Conservation (phyloP, 2,329 filamentous ascomycete genomes). For the Cladosporium sp. region DNA sequence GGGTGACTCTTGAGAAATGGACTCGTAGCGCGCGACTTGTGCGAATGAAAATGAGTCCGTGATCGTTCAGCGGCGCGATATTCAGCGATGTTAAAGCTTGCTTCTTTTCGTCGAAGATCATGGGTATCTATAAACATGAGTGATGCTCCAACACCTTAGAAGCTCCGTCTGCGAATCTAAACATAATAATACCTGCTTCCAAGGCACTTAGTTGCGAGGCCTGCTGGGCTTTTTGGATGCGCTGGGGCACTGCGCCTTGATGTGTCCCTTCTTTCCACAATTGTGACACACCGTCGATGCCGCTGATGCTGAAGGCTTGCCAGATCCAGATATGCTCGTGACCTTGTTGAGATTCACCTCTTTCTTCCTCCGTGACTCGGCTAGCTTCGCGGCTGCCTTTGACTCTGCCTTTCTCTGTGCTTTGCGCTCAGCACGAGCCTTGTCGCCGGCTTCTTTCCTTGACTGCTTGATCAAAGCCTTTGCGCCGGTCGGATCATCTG, state of each 20-base stretch:
- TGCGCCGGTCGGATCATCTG: slow-evolving; percentile 44
- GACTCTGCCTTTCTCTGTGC: slow-evolving; percentile 52
- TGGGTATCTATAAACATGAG: slow-evolving; percentile 11
- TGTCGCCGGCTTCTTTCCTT: slow-evolving; percentile 46
- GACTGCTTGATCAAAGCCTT: slow-evolving; percentile 48
- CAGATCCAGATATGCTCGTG: slow-evolving; percentile 54
- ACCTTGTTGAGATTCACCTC: slow-evolving; percentile 65
- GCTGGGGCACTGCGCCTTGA: slow-evolving; percentile 56
- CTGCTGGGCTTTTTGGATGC: slow-evolving; percentile 11
- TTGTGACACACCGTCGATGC: slow-evolving; percentile 55
- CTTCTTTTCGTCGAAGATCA: not conserved
- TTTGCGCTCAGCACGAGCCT: slow-evolving; percentile 45
- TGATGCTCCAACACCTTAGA: not conserved
- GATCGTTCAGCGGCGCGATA: not conserved
- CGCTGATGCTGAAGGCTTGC: slow-evolving; percentile 19
- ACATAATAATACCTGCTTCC: not conserved
- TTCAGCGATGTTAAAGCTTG: not conserved
- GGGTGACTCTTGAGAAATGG: not conserved
- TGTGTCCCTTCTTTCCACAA: slow-evolving; percentile 64
- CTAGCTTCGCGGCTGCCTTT: slow-evolving; percentile 52
- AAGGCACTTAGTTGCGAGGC: not conserved
- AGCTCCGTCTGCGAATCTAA: not conserved
- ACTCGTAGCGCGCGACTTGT: not conserved
- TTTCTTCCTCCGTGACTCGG: slow-evolving; percentile 63
- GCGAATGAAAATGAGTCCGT: not conserved